Conservation (phyloP, 192 early-diverging fungal genomes). For the Coemansia sp. region DNA sequence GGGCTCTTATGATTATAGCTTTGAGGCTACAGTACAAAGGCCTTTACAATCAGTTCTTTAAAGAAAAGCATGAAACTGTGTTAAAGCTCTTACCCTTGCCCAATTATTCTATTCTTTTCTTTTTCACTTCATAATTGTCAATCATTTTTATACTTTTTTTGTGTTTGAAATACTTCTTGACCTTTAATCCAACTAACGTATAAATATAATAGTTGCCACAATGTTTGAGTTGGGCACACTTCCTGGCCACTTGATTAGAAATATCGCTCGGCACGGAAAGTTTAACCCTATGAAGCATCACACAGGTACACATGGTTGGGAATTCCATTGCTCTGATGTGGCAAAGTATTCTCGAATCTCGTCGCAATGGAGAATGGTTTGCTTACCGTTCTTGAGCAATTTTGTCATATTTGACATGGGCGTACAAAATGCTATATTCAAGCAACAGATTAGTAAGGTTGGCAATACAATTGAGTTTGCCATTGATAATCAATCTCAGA, state of each 20-base stretch:
- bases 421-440: too few relatives aligned
- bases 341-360: background rate
- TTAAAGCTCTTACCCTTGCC: too few relatives aligned
- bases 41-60: too few relatives aligned
- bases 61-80: too few relatives aligned
- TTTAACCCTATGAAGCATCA: background rate
- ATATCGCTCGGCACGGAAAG: background rate
- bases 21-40: too few relatives aligned
- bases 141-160: too few relatives aligned
- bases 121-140: too few relatives aligned
- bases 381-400: background rate
- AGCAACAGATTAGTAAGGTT: background rate
- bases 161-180: too few relatives aligned
- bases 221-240: background rate
- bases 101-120: too few relatives aligned
- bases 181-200: background rate
- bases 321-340: background rate
- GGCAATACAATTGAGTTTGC: background rate
- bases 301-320: background rate
- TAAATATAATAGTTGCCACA: background rate
- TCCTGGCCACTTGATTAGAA: background rate
- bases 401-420: background rate
- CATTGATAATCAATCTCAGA: background rate
- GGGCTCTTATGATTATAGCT: too few relatives aligned
- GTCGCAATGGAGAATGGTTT: background rate